Evolutionary conservation across 305 asterid genomes (phyloP).

Genomic region (Caryopteris hybrid): DNA sequence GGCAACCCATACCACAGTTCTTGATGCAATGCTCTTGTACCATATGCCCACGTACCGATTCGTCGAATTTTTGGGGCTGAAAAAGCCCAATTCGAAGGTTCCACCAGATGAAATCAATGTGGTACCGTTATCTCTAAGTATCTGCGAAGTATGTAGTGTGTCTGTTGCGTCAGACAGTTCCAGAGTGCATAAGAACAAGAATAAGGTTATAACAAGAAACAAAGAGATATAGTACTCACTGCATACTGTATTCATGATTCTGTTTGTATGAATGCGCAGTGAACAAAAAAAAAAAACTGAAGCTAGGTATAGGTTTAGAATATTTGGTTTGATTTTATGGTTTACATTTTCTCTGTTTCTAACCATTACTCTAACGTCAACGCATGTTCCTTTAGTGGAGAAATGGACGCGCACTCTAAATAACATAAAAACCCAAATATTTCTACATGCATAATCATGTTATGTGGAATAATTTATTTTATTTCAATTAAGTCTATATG

Average conservation of each 20-base stretch:
- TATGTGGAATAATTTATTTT: no score
- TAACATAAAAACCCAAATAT: no score
- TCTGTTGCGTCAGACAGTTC: neutral
- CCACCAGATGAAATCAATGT: slow-evolving; percentile 25
- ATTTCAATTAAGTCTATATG: no score
- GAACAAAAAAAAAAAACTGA: neutral
- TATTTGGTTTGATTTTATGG: no score
- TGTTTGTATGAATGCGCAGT: no score
- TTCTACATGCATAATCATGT: no score
- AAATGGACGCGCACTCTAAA: no score
- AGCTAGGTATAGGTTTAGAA: neutral
- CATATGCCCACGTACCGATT: slow-evolving; percentile 26
- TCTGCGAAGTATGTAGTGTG: slow-evolving; percentile 8
- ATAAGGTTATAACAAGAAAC: neutral
- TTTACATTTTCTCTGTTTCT: no score
- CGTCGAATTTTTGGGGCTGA: slow-evolving; percentile 17
- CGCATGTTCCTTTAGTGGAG: no score
- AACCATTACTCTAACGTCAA: no score
- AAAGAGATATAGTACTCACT: neutral
- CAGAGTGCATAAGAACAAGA: neutral
- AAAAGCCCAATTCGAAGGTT: slow-evolving; percentile 21
- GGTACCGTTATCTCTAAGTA: slow-evolving; percentile 11
- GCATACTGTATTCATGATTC: neutral
- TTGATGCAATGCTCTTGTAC: slow-evolving; percentile 10
- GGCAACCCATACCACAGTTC: slow-evolving; percentile 26